These are phyloP conservation scores for Solanum hybrid DNA, from an alignment of 305 asterid species.

Conservation along the genomic window DNA sequence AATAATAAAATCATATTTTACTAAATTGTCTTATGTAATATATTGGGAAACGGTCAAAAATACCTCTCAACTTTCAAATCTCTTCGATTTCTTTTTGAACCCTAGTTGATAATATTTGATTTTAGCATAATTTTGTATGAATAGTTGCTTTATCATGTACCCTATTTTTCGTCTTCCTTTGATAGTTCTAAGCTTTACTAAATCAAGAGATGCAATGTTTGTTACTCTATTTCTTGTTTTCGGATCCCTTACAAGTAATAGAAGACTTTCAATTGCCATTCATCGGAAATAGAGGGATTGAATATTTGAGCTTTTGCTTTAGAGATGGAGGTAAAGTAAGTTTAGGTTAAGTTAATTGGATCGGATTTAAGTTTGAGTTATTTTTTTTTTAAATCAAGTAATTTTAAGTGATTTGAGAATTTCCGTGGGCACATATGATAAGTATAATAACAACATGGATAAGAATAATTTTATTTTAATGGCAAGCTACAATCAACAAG, in stretches of 20 bases:
- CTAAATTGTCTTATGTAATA: background rate
- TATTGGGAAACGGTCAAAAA: background rate
- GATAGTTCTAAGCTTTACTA: constrained; percentile 17
- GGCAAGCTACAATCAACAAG: too few relatives aligned
- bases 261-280: constrained; percentile 14
- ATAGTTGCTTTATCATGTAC: constrained; percentile 7
- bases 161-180: constrained; percentile 5
- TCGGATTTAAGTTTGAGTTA: too few relatives aligned
- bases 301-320: too few relatives aligned
- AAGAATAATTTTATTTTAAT: too few relatives aligned
- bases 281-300: background rate
- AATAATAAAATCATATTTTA: too few relatives aligned
- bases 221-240: constrained; percentile 9
- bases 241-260: constrained; percentile 16
- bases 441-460: too few relatives aligned
- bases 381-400: too few relatives aligned
- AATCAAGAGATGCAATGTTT: constrained; percentile 10
- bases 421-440: too few relatives aligned
- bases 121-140: constrained; percentile 12
- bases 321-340: too few relatives aligned
- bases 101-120: background rate
- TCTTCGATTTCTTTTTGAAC: constrained; percentile 6
- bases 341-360: too few relatives aligned
- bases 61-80: background rate
- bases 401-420: too few relatives aligned